Percentiles rank a stretch among this genome's conserved stretches.
These are phyloP conservation scores for Bipolaris cookei DNA, from an alignment of 2,329 filamentous ascomycete genomes.

Conservation along the genomic window DNA sequence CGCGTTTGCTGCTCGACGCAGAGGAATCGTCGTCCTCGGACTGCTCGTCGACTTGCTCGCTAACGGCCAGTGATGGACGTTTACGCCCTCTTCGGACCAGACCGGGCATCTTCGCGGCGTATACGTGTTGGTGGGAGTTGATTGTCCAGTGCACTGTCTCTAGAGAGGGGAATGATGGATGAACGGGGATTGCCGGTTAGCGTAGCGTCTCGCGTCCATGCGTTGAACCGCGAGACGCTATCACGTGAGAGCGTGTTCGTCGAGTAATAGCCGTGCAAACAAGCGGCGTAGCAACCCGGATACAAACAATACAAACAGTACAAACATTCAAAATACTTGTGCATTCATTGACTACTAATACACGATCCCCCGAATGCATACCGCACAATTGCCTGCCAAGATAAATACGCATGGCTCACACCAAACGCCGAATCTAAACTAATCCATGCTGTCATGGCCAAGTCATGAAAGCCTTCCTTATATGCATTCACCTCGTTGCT, in stretches of 20 bases:
- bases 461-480: constrained; percentile 2
- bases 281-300: background rate
- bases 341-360: constrained; percentile 22
- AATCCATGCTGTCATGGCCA: constrained; percentile 14
- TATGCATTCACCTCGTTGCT: constrained; percentile 15
- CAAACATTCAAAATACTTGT: background rate
- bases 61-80: constrained; percentile 26
- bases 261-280: background rate
- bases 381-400: constrained; percentile 8
- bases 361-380: constrained; percentile 14
- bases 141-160: background rate
- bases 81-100: constrained; percentile 32
- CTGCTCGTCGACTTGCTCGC: constrained; percentile 30
- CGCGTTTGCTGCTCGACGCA: constrained; percentile 41
- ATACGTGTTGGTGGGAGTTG: background rate
- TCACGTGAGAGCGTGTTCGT: constrained; percentile 27
- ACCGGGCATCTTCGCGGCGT: constrained; percentile 35
- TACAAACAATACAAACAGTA: background rate
- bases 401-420: constrained; percentile 10
- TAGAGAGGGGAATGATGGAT: constrained; percentile 2
- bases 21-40: constrained; percentile 34
- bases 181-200: constrained; percentile 7
- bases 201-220: constrained; percentile 9
- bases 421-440: constrained; percentile 14
- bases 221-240: constrained; percentile 1